Evolutionary conservation across 2,329 filamentous ascomycete genomes (phyloP), one percentile per base, ranked within the genome.

Genomic region (Xylaria sp.): DNA sequence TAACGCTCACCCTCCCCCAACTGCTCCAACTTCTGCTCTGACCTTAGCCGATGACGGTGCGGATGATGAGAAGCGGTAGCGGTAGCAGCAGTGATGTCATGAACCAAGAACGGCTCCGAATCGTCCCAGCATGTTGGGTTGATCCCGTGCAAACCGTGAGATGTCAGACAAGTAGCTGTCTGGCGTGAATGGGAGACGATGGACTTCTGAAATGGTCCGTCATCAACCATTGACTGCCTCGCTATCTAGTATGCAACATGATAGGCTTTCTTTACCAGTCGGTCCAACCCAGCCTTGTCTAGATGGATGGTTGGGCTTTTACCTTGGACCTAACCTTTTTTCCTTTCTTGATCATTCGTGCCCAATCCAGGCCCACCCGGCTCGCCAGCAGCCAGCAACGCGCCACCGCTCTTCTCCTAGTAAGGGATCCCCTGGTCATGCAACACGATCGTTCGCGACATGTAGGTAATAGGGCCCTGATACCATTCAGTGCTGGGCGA

Each of bases 331-430:
- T 23, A 43, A 65, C 65, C 68, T 50, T 56, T 66, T 72, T 17
- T 40, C 71, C 14, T 25, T 5, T 35, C 21, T 38, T n/a, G n/a
- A n/a, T 14, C 49, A 38, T 51, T 66, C 61, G 33, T 72, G 72
- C 72, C 72, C 72, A 73, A 74, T 70, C 67, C 66, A 70, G 68
- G 67, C 68, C 70, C 67, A 67, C 67, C 61, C 68, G 53, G 64
- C 68, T 62, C 59, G 60, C 63, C 68, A 61, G 64, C 63, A 68
- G 59, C 54, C 57, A 64, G 60, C 47, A 50, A 37, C 33, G 57
- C 59, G 70, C 71, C 72, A 73, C 71, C 71, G 71, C 72, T 64
- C 68, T 71, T 70, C 60, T 65, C 65, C 57, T 35, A 55, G 67
- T 65, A 68, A 56, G 70, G 70, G 63, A 63, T 51, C 66, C 66